A percentile compares a stretch with the other conserved stretches of the same genome.
These are phyloP conservation scores for Venturiaceae sp. DNA, from an alignment of 2,329 filamentous ascomycete species.

Conservation along the genomic window DNA sequence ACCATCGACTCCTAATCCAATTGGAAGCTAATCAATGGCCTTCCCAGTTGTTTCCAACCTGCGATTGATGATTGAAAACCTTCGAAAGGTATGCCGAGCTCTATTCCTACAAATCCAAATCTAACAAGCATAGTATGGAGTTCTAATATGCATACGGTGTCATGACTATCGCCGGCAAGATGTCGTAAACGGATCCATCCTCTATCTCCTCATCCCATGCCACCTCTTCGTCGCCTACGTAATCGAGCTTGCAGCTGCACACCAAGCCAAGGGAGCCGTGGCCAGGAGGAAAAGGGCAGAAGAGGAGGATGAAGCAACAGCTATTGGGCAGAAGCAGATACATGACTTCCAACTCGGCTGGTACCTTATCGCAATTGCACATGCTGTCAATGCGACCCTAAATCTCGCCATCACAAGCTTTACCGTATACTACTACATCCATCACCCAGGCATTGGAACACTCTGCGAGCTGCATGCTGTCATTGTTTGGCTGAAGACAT, in stretches of 20 bases:
- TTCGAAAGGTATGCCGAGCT: conserved; percentile 60
- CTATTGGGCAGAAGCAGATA: conserved; percentile 46
- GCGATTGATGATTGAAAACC: conserved; percentile 91
- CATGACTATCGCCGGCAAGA: conserved; percentile 80
- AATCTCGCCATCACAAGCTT: conserved; percentile 73
- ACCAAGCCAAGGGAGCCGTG: conserved; percentile 62
- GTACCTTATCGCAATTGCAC: conserved; percentile 69
- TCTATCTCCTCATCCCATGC: conserved; percentile 82
- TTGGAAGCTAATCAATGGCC: conserved; percentile 8
- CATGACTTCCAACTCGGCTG: conserved; percentile 64
- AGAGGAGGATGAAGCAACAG: conserved; percentile 35
- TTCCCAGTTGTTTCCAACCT: conserved; percentile 77
- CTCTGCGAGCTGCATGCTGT: conserved; percentile 85
- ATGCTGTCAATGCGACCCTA: conserved; percentile 73
- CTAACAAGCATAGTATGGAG: conserved; percentile 60
- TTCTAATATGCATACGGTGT: conserved; percentile 83
- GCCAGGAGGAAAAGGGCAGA: conserved; percentile 46
- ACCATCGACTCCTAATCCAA: not conserved
- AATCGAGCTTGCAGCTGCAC: conserved; percentile 76
- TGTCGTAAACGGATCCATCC: conserved; percentile 60
- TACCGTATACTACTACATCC: conserved; percentile 81
- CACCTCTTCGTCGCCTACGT: conserved; percentile 85
- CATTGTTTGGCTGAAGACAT: conserved; percentile 92
- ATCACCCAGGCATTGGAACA: conserved; percentile 90
- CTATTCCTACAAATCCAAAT: not conserved